Evolutionary conservation across 108 stramenopile genomes (phyloP).

Genomic region (Fragilaria radians): DNA sequence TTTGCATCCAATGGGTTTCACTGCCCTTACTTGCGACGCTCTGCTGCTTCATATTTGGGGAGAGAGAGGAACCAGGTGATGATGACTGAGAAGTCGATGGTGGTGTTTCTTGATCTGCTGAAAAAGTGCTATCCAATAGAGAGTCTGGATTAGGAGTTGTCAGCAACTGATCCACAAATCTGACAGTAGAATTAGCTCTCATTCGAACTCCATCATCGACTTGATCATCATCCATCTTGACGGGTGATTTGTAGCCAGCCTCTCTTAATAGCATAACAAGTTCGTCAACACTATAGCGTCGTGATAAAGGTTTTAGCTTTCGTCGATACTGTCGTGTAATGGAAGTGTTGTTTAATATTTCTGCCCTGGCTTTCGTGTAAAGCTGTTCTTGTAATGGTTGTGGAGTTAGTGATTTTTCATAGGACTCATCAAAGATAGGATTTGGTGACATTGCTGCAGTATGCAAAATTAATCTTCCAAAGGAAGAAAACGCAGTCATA

Average conservation of each 20-base stretch:
- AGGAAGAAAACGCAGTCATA: constrained; percentile 27
- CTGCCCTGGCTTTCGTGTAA: constrained; percentile 26
- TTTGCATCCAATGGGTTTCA: too few relatives aligned
- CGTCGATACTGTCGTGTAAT: constrained; percentile 36
- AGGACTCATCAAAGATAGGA: constrained; percentile 30
- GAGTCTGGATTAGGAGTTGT: too few relatives aligned
- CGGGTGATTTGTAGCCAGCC: constrained; percentile 1
- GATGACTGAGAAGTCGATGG: too few relatives aligned
- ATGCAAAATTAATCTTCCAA: constrained; percentile 49
- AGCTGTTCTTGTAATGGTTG: constrained; percentile 32
- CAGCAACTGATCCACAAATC: constrained; percentile 22
- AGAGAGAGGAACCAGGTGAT: too few relatives aligned
- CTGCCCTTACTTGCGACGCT: too few relatives aligned
- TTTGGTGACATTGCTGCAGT: constrained; percentile 39
- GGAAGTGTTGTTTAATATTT: constrained; percentile 25
- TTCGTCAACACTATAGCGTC: neutral
- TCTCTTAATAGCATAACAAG: neutral
- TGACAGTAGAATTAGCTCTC: constrained; percentile 25
- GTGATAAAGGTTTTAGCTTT: constrained; percentile 20
- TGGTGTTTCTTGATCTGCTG: too few relatives aligned
- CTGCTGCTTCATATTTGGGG: too few relatives aligned
- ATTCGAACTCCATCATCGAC: constrained; percentile 5
- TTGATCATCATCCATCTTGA: constrained; percentile 21
- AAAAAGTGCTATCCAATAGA: too few relatives aligned
- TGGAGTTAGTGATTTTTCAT: constrained; percentile 33